A percentile compares a stretch with the other conserved stretches of the same genome.
Evolutionary conservation across 768 basidiomycete species (phyloP).

Genomic region (Ramaria sp.): DNA sequence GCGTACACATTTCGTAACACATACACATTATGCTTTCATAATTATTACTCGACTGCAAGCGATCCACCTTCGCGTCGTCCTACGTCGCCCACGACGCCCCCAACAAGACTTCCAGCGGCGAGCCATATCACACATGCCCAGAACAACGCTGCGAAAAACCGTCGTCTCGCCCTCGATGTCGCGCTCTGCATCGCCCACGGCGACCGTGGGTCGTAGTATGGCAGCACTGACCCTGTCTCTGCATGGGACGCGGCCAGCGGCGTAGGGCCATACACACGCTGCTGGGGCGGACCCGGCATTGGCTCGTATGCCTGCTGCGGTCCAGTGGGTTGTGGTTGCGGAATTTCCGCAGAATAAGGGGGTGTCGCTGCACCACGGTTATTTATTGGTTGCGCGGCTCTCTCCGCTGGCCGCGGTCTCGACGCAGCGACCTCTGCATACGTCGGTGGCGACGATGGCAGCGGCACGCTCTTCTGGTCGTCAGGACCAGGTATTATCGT

Average conservation of each 20-base stretch:
- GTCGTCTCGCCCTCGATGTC: conserved; percentile 28
- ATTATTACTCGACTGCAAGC: background rate
- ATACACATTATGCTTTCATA: background rate
- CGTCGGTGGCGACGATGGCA: background rate
- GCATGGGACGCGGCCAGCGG: conserved; percentile 27
- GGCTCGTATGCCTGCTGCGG: no score
- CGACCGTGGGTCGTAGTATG: conserved; percentile 34
- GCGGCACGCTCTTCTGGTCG: background rate
- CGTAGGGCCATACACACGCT: conserved; percentile 28
- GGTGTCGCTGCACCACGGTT: background rate
- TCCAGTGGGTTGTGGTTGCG: background rate
- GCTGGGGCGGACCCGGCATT: background rate
- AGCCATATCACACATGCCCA: conserved; percentile 27
- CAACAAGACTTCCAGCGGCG: conserved; percentile 18
- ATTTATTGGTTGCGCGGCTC: background rate
- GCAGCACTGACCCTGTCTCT: conserved; percentile 21
- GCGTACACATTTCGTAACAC: background rate
- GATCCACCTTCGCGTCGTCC: conserved; percentile 7
- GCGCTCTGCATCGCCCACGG: conserved; percentile 28
- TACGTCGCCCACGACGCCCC: conserved; percentile 15
- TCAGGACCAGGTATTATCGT: background rate
- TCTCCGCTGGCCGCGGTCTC: background rate
- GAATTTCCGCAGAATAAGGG: background rate
- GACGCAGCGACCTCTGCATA: background rate
- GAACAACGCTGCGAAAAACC: conserved; percentile 31